Evolutionary conservation across 208 protist genomes (phyloP).

Genomic region (Angomonas ambiguus): DNA sequence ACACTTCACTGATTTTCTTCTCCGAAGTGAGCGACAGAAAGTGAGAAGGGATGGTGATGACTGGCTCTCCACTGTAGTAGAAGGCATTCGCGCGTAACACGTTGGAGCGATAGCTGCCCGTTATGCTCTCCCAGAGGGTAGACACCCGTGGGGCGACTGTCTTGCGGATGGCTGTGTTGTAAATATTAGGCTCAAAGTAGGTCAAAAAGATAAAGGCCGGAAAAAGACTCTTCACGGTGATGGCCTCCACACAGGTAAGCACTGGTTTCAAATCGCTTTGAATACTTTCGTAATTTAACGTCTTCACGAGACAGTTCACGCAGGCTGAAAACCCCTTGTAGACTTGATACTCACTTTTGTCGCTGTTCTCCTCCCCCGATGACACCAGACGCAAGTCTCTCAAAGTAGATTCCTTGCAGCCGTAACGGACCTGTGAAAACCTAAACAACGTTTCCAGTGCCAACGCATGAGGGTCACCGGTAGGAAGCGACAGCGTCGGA

Average conservation of each 20-base stretch:
- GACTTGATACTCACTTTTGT: slow-evolving; percentile 9
- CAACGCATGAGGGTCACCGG: slow-evolving; percentile 61
- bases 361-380: not conserved
- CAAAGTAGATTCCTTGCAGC: slow-evolving; percentile 30
- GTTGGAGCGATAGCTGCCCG: slow-evolving; percentile 40
- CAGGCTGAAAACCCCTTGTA: slow-evolving; percentile 35
- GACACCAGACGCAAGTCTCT: slow-evolving; percentile 13
- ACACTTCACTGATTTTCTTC: slow-evolving; percentile 39
- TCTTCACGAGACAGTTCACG: slow-evolving; percentile 28
- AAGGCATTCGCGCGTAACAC: slow-evolving; percentile 40
- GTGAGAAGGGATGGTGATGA: slow-evolving; percentile 11
- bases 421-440: slow-evolving; percentile 38
- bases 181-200: slow-evolving; percentile 52
- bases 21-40: slow-evolving; percentile 20
- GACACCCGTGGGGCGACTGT: slow-evolving; percentile 58
- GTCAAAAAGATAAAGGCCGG: slow-evolving; percentile 74
- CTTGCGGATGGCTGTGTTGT: slow-evolving; percentile 33
- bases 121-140: slow-evolving; percentile 51
- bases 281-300: slow-evolving; percentile 29
- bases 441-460: slow-evolving; percentile 69
- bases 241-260: slow-evolving; percentile 36
- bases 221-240: slow-evolving; percentile 50
- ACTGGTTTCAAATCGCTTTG: slow-evolving; percentile 25
- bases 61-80: slow-evolving; percentile 22
- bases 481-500: slow-evolving; percentile 49